Conservation (phyloP, 345 rosid species). For the Noccaea bulbosa region DNA sequence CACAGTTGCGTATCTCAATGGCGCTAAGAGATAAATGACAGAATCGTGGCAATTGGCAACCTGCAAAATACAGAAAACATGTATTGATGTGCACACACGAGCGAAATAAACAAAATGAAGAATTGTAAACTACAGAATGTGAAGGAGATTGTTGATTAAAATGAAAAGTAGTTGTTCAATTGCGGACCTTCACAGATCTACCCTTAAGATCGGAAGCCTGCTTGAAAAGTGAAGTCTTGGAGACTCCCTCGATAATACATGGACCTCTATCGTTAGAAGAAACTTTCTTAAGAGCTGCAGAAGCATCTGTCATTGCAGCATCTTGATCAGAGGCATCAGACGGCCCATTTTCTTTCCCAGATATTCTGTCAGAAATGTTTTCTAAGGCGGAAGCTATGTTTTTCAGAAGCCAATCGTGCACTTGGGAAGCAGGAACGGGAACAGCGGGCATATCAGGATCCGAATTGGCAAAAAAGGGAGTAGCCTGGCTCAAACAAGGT, state of each 20-base stretch:
- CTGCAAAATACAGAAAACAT: conserved; percentile 52
- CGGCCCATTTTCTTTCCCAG: conserved; percentile 90
- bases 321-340: conserved; percentile 69
- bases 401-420: conserved; percentile 82
- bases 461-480: conserved; percentile 93
- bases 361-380: conserved; percentile 65
- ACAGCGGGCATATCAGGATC: conserved; percentile 94
- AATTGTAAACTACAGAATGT: conserved; percentile 15
- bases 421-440: conserved; percentile 82
- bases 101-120: conserved; percentile 8
- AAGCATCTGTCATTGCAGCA: conserved; percentile 76
- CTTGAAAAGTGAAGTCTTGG: conserved; percentile 82
- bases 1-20: conserved; percentile 86
- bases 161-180: conserved; percentile 20
- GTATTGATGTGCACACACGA: conserved; percentile 1
- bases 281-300: conserved; percentile 61
- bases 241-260: conserved; percentile 86
- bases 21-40: conserved; percentile 85
- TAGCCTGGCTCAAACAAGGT: conserved; percentile 71
- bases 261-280: conserved; percentile 65
- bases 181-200: conserved; percentile 86
- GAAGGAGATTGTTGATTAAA: conserved; percentile 8
- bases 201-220: conserved; percentile 91
- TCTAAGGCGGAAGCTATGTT: conserved; percentile 76
- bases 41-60: conserved; percentile 97